These are phyloP conservation scores for Tolypocladium amazonense DNA, from an alignment of 2,329 filamentous ascomycete species.

Conservation along the genomic window DNA sequence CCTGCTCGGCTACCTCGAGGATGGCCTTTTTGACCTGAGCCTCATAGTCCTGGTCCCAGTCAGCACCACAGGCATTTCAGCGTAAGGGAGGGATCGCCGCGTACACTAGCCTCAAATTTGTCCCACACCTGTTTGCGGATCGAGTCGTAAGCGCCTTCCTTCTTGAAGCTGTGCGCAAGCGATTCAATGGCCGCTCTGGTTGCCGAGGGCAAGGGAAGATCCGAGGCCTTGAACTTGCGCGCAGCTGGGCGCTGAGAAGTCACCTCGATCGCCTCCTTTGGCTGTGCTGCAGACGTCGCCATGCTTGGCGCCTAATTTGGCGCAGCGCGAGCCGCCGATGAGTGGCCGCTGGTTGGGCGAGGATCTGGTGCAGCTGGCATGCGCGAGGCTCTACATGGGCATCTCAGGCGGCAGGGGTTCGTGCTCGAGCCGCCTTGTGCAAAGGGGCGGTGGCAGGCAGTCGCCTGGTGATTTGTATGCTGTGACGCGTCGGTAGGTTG, in stretches of 20 bases:
- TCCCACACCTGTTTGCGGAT: constrained; percentile 70
- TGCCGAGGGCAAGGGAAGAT: constrained; percentile 63
- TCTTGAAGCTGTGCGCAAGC: constrained; percentile 73
- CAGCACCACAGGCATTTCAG: background rate
- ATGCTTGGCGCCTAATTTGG: constrained; percentile 7
- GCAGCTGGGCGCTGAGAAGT: constrained; percentile 5
- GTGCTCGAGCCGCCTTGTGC: background rate
- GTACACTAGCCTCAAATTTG: constrained; percentile 60
- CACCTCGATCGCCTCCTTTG: constrained; percentile 9
- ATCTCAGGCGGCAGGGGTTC: background rate
- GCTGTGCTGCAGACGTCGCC: constrained; percentile 14
- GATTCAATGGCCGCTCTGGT: constrained; percentile 64
- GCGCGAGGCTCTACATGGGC: background rate
- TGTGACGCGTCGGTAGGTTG: background rate
- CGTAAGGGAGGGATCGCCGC: constrained; percentile 9
- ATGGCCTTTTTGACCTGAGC: constrained; percentile 55
- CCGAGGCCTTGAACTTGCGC: constrained; percentile 59
- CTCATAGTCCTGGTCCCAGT: constrained; percentile 51
- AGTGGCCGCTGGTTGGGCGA: background rate
- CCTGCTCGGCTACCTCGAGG: constrained; percentile 58
- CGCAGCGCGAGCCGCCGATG: background rate
- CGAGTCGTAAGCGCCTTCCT: constrained; percentile 72
- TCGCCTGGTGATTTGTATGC: background rate
- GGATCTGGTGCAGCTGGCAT: background rate
- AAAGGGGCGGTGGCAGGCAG: background rate